Percentiles rank a stretch among this genome's conserved stretches.
These are phyloP conservation scores for Rhexocercosporidium sp. DNA, from an alignment of 2,329 filamentous ascomycete genomes.

Conservation along the genomic window DNA sequence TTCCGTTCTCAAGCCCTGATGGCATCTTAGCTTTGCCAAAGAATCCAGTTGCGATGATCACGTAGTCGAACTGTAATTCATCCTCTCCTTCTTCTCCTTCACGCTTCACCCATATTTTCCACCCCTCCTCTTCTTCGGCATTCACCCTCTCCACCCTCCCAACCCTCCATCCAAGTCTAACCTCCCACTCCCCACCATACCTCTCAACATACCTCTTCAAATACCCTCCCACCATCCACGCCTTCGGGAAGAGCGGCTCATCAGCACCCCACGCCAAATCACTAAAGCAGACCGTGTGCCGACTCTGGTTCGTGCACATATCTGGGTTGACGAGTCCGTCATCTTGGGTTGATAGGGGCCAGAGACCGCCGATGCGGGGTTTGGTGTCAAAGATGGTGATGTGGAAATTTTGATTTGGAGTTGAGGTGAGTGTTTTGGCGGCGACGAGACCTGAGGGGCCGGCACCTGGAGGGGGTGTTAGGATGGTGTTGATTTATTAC, in stretches of 20 bases:
- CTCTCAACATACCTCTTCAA: conserved; percentile 64
- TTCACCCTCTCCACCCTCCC: conserved; percentile 21
- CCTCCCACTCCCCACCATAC: conserved; percentile 48
- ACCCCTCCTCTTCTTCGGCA: conserved; percentile 17
- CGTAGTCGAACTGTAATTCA: conserved; percentile 62
- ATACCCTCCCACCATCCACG: conserved; percentile 78
- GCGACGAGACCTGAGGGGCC: conserved; percentile 72
- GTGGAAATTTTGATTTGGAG: conserved; percentile 59
- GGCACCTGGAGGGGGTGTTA: conserved; percentile 55
- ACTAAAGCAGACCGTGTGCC: conserved; percentile 74
- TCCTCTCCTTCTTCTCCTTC: conserved; percentile 10
- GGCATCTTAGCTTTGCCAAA: conserved; percentile 68
- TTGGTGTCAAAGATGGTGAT: conserved; percentile 75
- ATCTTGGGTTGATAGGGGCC: conserved; percentile 63
- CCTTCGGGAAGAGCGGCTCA: conserved; percentile 71
- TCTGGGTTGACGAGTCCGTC: conserved; percentile 63
- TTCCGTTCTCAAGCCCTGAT: conserved; percentile 44
- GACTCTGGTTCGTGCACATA: conserved; percentile 76
- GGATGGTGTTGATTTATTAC: background rate
- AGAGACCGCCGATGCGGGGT: conserved; percentile 75
- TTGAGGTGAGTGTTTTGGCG: conserved; percentile 74
- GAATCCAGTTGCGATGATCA: conserved; percentile 78
- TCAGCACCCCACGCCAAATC: conserved; percentile 72
- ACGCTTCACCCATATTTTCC: conserved; percentile 30
- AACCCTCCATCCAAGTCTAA: conserved; percentile 33